phyloP scores from a whole-genome alignment of 805 yeast species.

The Kluyveromyces aestuarii region DNA sequence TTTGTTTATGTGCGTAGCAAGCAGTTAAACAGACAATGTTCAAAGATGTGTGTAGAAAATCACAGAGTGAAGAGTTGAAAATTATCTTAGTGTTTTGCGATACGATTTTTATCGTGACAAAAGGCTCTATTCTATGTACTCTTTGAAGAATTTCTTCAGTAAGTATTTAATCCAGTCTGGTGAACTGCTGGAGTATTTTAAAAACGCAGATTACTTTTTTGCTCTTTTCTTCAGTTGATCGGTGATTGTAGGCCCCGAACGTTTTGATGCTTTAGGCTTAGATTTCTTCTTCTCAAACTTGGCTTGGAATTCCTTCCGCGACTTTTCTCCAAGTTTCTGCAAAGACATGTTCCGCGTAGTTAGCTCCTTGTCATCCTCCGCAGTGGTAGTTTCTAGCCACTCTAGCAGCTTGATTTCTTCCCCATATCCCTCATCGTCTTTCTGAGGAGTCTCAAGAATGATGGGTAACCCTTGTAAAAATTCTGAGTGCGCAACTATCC shows the following conservation, averaged over 20 bases:
- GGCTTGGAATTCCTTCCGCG: slow-evolving; percentile 58
- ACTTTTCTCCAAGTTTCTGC: slow-evolving; percentile 51
- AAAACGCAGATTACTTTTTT: background rate
- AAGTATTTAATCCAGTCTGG: background rate
- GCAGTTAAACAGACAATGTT: too few species aligned
- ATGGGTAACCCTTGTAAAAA: slow-evolving; percentile 63
- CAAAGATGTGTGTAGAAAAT: too few species aligned
- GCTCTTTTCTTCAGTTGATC: slow-evolving; percentile 13
- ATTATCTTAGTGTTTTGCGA: too few species aligned
- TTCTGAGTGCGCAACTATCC: slow-evolving; percentile 61
- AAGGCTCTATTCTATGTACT: background rate
- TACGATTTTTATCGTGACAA: background rate
- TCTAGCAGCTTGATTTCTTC: slow-evolving; percentile 76
- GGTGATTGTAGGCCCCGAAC: slow-evolving; percentile 11
- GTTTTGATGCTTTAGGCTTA: slow-evolving; percentile 12
- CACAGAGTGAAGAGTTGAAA: too few species aligned
- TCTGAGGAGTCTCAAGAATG: slow-evolving; percentile 79
- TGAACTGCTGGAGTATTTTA: too few species aligned
- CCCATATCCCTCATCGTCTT: slow-evolving; percentile 61
- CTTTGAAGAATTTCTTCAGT: background rate
- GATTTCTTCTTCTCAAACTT: slow-evolving; percentile 43
- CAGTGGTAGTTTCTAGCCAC: slow-evolving; percentile 45
- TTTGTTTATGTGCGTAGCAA: too few species aligned
- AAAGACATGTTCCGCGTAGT: slow-evolving; percentile 39
- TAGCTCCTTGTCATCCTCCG: slow-evolving; percentile 38